phyloP scores from a whole-genome alignment of 164 flowering plant genomes.

The Dillenia turbinata region DNA sequence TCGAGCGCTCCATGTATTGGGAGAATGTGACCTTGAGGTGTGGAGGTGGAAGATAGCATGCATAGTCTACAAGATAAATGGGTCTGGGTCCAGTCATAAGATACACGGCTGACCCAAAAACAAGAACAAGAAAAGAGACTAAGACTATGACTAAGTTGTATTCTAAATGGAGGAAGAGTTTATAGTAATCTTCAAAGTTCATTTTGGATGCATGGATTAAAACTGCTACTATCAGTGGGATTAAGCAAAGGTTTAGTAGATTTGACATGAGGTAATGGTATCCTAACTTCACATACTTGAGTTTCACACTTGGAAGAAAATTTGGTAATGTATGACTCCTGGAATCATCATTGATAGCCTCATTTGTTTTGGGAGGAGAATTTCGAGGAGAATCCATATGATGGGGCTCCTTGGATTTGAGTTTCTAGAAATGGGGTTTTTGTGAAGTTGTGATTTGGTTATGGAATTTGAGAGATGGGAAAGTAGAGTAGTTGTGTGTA shows the following conservation, averaged over 20 bases:
- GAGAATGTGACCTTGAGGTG: conserved; percentile 10
- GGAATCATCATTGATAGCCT: no score
- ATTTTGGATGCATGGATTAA: background rate
- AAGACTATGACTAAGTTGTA: background rate
- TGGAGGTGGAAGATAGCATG: background rate
- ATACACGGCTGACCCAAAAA: background rate
- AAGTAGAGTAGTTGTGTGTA: no score
- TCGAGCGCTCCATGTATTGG: background rate
- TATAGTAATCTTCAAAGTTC: background rate
- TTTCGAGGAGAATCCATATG: no score
- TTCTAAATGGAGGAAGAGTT: background rate
- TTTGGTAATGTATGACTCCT: no score
- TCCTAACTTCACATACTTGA: background rate
- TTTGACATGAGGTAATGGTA: conserved; percentile 1
- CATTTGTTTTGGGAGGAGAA: no score
- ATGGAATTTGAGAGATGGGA: no score
- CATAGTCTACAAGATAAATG: background rate
- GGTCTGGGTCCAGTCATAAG: background rate
- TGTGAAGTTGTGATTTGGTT: no score
- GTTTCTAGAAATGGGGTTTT: no score
- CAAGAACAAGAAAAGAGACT: background rate
- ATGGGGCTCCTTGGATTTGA: no score
- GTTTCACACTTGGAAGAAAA: background rate
- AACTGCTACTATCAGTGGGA: background rate
- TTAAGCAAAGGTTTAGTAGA: background rate